Conservation (phyloP, 257 asterid genomes). For the Parsonsia alboflavescens region DNA sequence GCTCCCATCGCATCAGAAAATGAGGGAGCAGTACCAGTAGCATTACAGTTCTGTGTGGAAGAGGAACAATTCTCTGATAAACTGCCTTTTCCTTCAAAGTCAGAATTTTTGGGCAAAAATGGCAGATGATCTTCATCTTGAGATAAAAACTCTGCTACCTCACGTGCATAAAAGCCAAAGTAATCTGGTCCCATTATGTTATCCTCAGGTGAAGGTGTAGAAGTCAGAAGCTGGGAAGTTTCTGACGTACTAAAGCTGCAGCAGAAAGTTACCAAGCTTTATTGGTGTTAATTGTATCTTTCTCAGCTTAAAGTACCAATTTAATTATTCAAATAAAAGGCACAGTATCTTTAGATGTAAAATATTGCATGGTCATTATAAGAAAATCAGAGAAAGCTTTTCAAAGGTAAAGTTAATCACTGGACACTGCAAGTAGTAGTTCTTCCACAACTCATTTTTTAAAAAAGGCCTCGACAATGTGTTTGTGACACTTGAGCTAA, state of each 20-base stretch:
- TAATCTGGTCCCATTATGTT: constrained; percentile 51
- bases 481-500: neutral
- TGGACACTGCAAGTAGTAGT: no score
- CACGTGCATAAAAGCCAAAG: constrained; percentile 54
- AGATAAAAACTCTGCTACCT: constrained; percentile 43
- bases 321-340: neutral
- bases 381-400: neutral
- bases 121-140: constrained; percentile 43
- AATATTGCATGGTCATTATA: neutral
- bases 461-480: neutral
- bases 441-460: neutral
- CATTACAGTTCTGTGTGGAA: constrained; percentile 9
- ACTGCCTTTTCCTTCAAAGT: constrained; percentile 19
- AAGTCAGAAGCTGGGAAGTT: constrained; percentile 17
- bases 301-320: neutral
- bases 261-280: constrained; percentile 16
- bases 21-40: constrained; percentile 27
- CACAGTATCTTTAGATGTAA: neutral
- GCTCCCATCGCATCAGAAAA: constrained; percentile 60
- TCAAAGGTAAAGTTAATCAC: neutral
- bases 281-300: neutral
- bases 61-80: constrained; percentile 20
- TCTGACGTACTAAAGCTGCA: no score
- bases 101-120: constrained; percentile 25
- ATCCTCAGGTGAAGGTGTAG: constrained; percentile 27